These are phyloP conservation scores for Excoecaria cochinchinensis DNA, from an alignment of 345 rosid species.

Conservation along the genomic window DNA sequence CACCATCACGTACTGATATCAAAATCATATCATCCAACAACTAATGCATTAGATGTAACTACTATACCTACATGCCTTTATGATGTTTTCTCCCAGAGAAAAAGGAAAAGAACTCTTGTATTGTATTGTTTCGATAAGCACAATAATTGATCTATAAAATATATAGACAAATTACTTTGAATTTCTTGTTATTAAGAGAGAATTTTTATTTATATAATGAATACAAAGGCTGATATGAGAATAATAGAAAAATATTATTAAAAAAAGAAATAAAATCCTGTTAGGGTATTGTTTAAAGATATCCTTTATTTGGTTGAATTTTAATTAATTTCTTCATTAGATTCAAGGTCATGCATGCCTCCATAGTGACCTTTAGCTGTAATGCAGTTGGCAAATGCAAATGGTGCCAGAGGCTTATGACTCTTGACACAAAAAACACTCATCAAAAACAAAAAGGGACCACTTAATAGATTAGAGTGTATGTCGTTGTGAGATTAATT, in stretches of 20 bases:
- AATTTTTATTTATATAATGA: not conserved
- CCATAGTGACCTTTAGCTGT: conserved; percentile 21
- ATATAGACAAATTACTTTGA: too few relatives aligned
- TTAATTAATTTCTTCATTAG: too few relatives aligned
- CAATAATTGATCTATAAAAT: too few relatives aligned
- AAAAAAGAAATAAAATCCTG: not conserved
- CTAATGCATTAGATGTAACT: too few relatives aligned
- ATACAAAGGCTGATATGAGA: not conserved
- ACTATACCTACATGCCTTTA: too few relatives aligned
- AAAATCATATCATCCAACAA: too few relatives aligned
- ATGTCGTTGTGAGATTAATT: not conserved
- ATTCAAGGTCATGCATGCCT: not conserved
- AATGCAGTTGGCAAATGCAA: conserved; percentile 13
- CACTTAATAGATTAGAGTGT: not conserved
- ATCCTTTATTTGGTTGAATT: not conserved
- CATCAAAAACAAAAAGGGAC: conserved; percentile 1
- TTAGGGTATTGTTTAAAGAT: not conserved
- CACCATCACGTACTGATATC: too few relatives aligned
- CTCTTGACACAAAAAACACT: not conserved
- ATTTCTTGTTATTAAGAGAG: not conserved
- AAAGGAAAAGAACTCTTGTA: too few relatives aligned
- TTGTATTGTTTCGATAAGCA: too few relatives aligned
- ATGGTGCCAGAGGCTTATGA: conserved; percentile 1
- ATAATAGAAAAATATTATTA: not conserved
- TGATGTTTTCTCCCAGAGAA: too few relatives aligned